These are phyloP conservation scores for Phytophthora rubi DNA, from an alignment of 352 stramenopile genomes.

Conservation along the genomic window DNA sequence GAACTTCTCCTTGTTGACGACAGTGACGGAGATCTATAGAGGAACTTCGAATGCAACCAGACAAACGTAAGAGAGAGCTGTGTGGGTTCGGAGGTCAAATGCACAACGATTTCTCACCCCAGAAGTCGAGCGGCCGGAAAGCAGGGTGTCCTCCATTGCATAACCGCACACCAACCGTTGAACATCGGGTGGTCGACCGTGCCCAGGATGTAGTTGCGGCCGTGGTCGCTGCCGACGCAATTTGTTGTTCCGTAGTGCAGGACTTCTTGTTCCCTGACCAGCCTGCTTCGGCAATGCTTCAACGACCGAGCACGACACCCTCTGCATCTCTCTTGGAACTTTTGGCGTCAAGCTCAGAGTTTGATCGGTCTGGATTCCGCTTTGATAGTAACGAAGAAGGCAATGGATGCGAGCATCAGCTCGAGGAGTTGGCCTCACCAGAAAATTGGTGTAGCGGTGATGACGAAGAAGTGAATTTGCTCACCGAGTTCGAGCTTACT, in stretches of 20 bases:
- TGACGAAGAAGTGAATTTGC: constrained; percentile 5
- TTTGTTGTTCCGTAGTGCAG: constrained; percentile 52
- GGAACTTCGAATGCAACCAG: background rate
- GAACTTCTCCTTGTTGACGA: constrained; percentile 22
- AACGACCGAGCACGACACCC: background rate
- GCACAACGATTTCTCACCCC: background rate
- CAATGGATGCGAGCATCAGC: background rate
- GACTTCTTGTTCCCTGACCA: constrained; percentile 42
- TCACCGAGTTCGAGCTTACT: background rate
- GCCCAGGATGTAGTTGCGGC: constrained; percentile 34
- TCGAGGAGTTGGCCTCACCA: constrained; percentile 14
- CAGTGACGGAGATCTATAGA: constrained; percentile 3
- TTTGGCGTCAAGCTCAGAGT: constrained; percentile 37
- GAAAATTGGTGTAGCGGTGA: constrained; percentile 4
- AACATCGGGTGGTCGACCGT: background rate
- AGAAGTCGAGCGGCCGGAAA: background rate
- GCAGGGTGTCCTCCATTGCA: constrained; percentile 23
- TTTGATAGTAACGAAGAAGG: background rate
- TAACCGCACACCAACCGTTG: background rate
- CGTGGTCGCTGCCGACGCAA: constrained; percentile 35
- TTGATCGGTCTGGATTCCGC: constrained; percentile 17
- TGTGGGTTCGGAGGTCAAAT: background rate
- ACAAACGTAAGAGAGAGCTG: background rate
- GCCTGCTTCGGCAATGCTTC: background rate
- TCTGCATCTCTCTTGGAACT: constrained; percentile 28